Conservation (phyloP, 129 eudicot species). For the Pittosporum tobira region DNA sequence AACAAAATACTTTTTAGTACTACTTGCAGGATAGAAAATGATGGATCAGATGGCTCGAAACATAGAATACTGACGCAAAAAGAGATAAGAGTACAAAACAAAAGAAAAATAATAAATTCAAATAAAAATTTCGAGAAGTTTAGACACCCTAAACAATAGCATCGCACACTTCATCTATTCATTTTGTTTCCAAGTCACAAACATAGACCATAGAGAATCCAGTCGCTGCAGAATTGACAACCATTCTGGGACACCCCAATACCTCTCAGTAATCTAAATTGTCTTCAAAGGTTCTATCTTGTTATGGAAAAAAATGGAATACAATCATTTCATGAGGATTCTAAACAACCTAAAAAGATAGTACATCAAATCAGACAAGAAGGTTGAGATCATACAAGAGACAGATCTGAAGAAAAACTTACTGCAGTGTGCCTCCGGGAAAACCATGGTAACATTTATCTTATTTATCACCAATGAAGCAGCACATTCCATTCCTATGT, state of each 20-base stretch:
- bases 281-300: neutral
- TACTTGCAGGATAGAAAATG: neutral
- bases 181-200: neutral
- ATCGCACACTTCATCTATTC: neutral
- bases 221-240: neutral
- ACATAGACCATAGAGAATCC: neutral
- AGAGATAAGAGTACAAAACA: too few relatives aligned
- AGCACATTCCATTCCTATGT: slow-evolving; percentile 98
- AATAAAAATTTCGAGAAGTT: neutral
- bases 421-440: slow-evolving; percentile 93
- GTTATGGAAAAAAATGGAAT: neutral
- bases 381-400: neutral
- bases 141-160: neutral
- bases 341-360: neutral
- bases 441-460: slow-evolving; percentile 87
- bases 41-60: neutral
- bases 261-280: neutral
- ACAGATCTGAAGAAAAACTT: slow-evolving; percentile 25
- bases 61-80: neutral
- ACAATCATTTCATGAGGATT: neutral
- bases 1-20: too few relatives aligned
- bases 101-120: neutral
- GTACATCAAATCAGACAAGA: neutral
- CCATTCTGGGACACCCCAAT: neutral
- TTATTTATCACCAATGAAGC: slow-evolving; percentile 90